These are phyloP conservation scores for Penicillium olsonii DNA, from an alignment of 2,329 filamentous ascomycete species.

Conservation along the genomic window DNA sequence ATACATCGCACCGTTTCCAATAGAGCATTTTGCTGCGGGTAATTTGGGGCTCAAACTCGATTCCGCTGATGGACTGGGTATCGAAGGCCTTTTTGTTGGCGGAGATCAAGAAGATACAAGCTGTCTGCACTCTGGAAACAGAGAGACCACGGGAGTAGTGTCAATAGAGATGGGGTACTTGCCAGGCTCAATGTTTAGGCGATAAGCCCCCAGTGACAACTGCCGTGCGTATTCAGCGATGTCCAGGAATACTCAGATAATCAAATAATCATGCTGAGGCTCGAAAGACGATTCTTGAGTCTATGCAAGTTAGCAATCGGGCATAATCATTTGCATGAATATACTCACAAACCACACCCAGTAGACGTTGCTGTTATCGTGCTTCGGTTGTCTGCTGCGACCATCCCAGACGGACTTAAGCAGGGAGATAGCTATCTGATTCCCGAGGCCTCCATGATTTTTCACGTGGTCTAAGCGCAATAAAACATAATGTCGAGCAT, in stretches of 20 bases:
- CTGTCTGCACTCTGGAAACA: no score
- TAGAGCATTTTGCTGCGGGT: no score
- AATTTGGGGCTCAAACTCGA: no score
- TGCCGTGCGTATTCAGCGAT: no score
- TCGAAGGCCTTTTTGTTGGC: no score
- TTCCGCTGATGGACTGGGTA: no score
- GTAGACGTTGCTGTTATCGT: conserved; percentile 26
- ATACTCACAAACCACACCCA: conserved; percentile 33
- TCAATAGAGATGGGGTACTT: no score
- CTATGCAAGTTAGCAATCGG: conserved; percentile 11
- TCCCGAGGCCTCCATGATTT: conserved; percentile 28
- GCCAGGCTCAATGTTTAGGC: no score
- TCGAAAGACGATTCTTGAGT: conserved; percentile 22
- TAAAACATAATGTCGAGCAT: conserved; percentile 34
- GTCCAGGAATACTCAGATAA: conserved; percentile 20
- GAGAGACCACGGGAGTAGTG: no score
- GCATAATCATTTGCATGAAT: neutral
- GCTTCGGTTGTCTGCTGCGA: conserved; percentile 18
- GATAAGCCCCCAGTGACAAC: no score
- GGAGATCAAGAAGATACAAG: no score
- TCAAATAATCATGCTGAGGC: conserved; percentile 33
- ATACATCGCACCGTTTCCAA: no score
- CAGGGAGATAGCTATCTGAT: conserved; percentile 22
- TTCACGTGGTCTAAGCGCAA: conserved; percentile 28
- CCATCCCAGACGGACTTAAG: conserved; percentile 30